Evolutionary conservation across 257 asterid genomes (phyloP), one percentile per base, ranked within the genome.

Genomic region (Datura wrightii): DNA sequence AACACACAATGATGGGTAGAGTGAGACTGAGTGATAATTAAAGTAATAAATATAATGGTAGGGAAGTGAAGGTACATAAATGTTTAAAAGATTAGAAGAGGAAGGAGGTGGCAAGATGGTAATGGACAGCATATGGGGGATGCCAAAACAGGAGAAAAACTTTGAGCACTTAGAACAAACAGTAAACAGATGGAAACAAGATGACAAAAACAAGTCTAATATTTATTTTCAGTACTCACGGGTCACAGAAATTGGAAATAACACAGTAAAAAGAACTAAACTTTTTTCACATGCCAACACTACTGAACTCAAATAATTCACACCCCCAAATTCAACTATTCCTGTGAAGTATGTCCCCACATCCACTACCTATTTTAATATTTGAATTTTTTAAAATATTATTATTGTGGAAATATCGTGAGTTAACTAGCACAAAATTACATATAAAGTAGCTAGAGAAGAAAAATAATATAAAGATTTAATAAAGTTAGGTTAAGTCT

Each of bases 181-280:
- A 56, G 86, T 34, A 84, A 88, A 85, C 84, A 34, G 86, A 79
- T 87, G 90, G 84, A 86, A 80, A 86, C 90, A 92, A 89, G 91
- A 88, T 86, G 97, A 91, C 97, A 91, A 85, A 87, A 86, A 31
- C 52, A 69, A 86, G 66, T n/a, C 31, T 86, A 71, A 89, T 79
- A 52, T 44, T 42, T 24, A 24, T 24, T 24, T 44, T 54, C 48
- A 71, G 89, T 86, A 41, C 37, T 94, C 98, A 94, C 98, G 97
- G 98, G 98, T 90, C 63, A 24, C 86, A 76, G 82, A 52, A 88
- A 79, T 86, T 85, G 86, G 74, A 86, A 83, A 89, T 76, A 89
- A 83, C 31, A 91, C 93, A 89, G 89, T 89, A 87, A 83, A 88
- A 79, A 83, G 80, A 52, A 58, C 46, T 65, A 39, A 11, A 65